A percentile compares a stretch with the other conserved stretches of the same genome.
Evolutionary conservation across 2,329 filamentous ascomycete genomes (phyloP).

Genomic region (Claviceps pazoutovae): DNA sequence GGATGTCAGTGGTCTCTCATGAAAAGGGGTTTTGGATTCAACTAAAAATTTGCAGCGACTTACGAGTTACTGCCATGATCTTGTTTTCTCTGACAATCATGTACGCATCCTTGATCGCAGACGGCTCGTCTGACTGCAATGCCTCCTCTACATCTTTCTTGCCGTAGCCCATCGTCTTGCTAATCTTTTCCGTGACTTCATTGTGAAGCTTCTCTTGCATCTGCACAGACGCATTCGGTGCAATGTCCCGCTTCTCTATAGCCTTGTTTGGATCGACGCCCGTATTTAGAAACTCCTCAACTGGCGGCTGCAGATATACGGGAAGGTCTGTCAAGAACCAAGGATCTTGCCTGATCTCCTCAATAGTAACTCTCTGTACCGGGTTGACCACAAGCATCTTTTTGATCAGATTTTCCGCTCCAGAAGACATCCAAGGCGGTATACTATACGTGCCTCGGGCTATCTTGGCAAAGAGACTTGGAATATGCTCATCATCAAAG

Average conservation of each 20-base stretch:
- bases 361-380: slow-evolving; percentile 83
- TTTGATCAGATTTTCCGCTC: slow-evolving; percentile 70
- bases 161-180: slow-evolving; percentile 95
- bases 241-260: slow-evolving; percentile 70
- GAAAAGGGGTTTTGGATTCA: too few relatives aligned
- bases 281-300: slow-evolving; percentile 85
- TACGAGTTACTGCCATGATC: slow-evolving; percentile 88
- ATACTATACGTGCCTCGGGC: slow-evolving; percentile 86
- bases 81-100: slow-evolving; percentile 97
- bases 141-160: slow-evolving; percentile 93
- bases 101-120: slow-evolving; percentile 97
- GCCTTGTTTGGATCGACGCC: slow-evolving; percentile 89
- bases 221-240: slow-evolving; percentile 61
- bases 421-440: slow-evolving; percentile 77
- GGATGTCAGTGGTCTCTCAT: slow-evolving; percentile 9
- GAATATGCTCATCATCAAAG: slow-evolving; percentile 98
- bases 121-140: slow-evolving; percentile 80
- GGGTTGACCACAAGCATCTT: slow-evolving; percentile 93
- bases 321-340: slow-evolving; percentile 89
- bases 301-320: slow-evolving; percentile 70
- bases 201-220: slow-evolving; percentile 84
- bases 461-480: slow-evolving; percentile 94
- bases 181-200: slow-evolving; percentile 86
- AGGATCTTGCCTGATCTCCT: slow-evolving; percentile 81
- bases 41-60: slow-evolving; percentile 25